These are phyloP conservation scores for Apiotrichum porosum DNA, from an alignment of 1,284 basidiomycete species.

Conservation along the genomic window DNA sequence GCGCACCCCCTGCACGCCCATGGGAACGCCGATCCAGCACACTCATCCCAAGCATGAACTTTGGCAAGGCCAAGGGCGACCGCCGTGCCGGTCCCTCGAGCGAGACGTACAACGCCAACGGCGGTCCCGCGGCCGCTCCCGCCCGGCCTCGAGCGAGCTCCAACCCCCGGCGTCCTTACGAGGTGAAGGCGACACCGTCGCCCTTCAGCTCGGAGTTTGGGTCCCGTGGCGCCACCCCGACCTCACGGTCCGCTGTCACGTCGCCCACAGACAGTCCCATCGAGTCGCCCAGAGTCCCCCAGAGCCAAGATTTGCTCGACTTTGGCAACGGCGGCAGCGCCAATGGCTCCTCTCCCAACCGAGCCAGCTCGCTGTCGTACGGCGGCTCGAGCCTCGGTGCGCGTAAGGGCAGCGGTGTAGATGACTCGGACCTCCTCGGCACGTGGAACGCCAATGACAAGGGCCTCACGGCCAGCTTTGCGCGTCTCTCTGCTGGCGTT, in stretches of 20 bases:
- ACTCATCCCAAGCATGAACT: slow-evolving; percentile 27
- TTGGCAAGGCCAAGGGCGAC: slow-evolving; percentile 5
- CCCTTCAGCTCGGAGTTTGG: slow-evolving; percentile 16
- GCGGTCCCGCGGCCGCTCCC: background rate
- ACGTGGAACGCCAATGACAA: slow-evolving; percentile 32
- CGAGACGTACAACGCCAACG: slow-evolving; percentile 40
- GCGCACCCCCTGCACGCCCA: slow-evolving; percentile 10
- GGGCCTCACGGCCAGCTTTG: slow-evolving; percentile 34
- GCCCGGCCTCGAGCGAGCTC: slow-evolving; percentile 23
- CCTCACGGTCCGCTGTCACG: slow-evolving; percentile 5
- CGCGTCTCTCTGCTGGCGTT: slow-evolving; percentile 9
- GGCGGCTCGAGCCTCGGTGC: background rate
- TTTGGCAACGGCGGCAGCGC: background rate
- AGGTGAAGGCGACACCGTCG: slow-evolving; percentile 15
- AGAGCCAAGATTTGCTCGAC: background rate
- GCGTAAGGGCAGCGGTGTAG: background rate
- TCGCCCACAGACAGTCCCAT: slow-evolving; percentile 1
- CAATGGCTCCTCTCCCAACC: background rate
- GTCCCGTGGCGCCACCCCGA: slow-evolving; percentile 3
- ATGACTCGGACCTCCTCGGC: slow-evolving; percentile 28
- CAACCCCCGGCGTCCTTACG: slow-evolving; percentile 13
- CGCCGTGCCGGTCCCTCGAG: slow-evolving; percentile 20
- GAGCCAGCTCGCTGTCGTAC: background rate
- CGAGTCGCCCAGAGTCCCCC: background rate
- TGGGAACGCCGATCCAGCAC: slow-evolving; percentile 18